A percentile compares a stretch with the other conserved stretches of the same genome.
phyloP scores from a whole-genome alignment of 2,329 filamentous ascomycete genomes.

The Pezicula rhizophila region DNA sequence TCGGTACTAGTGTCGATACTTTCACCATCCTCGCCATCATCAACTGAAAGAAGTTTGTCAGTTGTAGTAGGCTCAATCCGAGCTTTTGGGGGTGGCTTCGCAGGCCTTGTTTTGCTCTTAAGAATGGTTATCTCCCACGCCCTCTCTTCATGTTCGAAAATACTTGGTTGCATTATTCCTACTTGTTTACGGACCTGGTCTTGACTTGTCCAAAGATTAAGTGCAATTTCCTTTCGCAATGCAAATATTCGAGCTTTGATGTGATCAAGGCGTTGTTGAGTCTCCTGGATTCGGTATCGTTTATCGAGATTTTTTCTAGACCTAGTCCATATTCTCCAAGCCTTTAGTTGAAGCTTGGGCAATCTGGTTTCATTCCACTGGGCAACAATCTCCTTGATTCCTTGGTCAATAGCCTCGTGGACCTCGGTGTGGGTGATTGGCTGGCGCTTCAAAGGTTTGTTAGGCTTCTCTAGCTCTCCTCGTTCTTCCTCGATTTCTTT shows the following conservation, averaged over 20 bases:
- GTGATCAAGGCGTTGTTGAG: conserved; percentile 36
- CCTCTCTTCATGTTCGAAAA: conserved; percentile 54
- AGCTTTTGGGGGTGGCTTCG: conserved; percentile 14
- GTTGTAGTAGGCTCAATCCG: neutral
- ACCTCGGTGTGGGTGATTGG: conserved; percentile 41
- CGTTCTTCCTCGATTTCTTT: conserved; percentile 54
- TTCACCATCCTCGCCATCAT: conserved; percentile 18
- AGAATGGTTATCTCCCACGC: conserved; percentile 45
- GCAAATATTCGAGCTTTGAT: conserved; percentile 48
- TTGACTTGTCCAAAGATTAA: conserved; percentile 45
- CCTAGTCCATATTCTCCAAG: conserved; percentile 55
- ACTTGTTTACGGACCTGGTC: conserved; percentile 50
- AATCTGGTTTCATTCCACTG: conserved; percentile 55
- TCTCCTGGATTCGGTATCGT: conserved; percentile 35
- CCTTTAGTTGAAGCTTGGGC: conserved; percentile 48
- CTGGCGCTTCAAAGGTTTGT: conserved; percentile 16
- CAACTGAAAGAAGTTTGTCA: neutral
- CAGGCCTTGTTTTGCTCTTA: conserved; percentile 35
- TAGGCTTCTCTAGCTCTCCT: conserved; percentile 28
- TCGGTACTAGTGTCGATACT: conserved; percentile 16
- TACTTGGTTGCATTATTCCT: conserved; percentile 53
- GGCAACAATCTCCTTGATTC: conserved; percentile 42
- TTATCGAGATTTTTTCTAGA: conserved; percentile 38
- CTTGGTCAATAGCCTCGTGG: conserved; percentile 45
- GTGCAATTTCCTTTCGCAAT: conserved; percentile 45